phyloP scores from a whole-genome alignment of 1,284 basidiomycete species.

The Malassezia slooffiae region DNA sequence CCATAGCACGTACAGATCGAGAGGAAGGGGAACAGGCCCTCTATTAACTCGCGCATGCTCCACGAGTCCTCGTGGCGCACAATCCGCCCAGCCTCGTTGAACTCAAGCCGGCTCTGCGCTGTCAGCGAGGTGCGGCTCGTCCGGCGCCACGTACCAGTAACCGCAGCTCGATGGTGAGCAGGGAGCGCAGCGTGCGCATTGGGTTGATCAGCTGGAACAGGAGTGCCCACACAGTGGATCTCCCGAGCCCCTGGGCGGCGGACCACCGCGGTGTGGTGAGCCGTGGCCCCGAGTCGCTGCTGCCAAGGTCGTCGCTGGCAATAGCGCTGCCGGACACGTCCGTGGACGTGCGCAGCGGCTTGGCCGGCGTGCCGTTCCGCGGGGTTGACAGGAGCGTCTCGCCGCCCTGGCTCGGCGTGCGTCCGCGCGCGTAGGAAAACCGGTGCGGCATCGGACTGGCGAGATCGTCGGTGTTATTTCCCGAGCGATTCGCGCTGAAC shows the following conservation, averaged over 20 bases:
- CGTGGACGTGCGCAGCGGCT: too few relatives aligned
- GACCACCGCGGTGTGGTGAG: conserved; percentile 41
- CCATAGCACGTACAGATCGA: conserved; percentile 18
- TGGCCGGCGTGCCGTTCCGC: too few relatives aligned
- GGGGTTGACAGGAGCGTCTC: too few relatives aligned
- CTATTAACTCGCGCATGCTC: conserved; percentile 43
- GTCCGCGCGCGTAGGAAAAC: too few relatives aligned
- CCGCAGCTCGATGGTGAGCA: conserved; percentile 42
- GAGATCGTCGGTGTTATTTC: too few relatives aligned
- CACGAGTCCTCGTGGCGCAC: conserved; percentile 45
- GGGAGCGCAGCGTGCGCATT: conserved; percentile 23
- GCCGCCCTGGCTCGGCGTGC: too few relatives aligned
- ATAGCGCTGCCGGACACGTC: too few relatives aligned
- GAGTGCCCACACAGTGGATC: conserved; percentile 28
- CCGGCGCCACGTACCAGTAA: conserved; percentile 19
- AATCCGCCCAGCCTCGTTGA: conserved; percentile 45
- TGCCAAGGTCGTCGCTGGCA: too few relatives aligned
- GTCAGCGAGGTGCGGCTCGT: not conserved
- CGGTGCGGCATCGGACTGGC: too few relatives aligned
- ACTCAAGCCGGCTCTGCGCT: conserved; percentile 35
- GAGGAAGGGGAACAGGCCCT: conserved; percentile 39
- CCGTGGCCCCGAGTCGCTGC: too few relatives aligned
- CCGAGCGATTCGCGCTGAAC: too few relatives aligned
- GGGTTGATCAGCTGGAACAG: conserved; percentile 37
- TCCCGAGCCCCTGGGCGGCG: conserved; percentile 28